These are phyloP conservation scores for Amyloporia xantha DNA, from an alignment of 768 basidiomycete species.

Conservation along the genomic window DNA sequence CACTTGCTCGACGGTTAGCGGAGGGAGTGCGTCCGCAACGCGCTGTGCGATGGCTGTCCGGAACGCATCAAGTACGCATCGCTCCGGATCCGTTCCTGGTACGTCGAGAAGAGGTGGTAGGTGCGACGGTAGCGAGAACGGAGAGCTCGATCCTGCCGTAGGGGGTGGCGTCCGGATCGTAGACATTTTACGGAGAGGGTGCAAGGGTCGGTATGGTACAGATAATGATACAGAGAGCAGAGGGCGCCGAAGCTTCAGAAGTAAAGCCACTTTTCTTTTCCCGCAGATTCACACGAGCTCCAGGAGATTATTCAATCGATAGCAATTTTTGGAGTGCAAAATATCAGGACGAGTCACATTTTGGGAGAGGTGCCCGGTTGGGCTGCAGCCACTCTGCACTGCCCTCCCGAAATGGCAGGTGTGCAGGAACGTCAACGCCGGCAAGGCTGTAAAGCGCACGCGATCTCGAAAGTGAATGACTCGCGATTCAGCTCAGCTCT, in stretches of 20 bases:
- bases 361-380: not conserved
- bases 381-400: not conserved
- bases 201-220: not conserved
- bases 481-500: too few species aligned
- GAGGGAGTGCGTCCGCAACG: conserved; percentile 57
- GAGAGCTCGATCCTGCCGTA: conserved; percentile 3
- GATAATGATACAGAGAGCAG: conserved; percentile 4
- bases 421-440: not conserved
- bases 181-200: conserved; percentile 6
- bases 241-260: not conserved
- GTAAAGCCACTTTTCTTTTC: not conserved
- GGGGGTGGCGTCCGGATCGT: not conserved
- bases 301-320: conserved; percentile 6
- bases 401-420: conserved; percentile 1
- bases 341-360: not conserved
- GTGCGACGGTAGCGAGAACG: conserved; percentile 16
- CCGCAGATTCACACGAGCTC: not conserved
- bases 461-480: too few species aligned
- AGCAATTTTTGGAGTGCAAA: conserved; percentile 8
- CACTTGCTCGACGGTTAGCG: conserved; percentile 65
- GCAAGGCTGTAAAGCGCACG: too few species aligned
- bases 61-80: conserved; percentile 69
- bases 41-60: conserved; percentile 73
- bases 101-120: conserved; percentile 32
- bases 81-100: conserved; percentile 51